Conservation (phyloP, 495 filamentous ascomycete genomes). For the Talaromyces adpressus region DNA sequence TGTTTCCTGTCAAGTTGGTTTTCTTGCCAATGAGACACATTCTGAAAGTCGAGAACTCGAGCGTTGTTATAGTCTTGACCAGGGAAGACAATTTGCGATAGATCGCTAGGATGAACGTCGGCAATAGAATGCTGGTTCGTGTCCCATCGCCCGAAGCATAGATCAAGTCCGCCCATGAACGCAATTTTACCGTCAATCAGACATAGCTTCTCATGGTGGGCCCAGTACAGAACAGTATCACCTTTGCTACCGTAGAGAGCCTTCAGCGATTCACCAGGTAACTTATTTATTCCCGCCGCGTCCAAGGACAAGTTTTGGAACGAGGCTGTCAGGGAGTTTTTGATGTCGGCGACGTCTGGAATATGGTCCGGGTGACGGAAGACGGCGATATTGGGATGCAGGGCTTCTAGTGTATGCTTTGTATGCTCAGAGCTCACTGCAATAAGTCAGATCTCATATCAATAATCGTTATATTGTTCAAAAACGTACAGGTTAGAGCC, state of each 20-base stretch:
- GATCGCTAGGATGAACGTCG: conserved; percentile 74
- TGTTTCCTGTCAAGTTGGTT: conserved; percentile 80
- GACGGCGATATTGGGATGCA: conserved; percentile 83
- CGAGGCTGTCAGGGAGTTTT: conserved; percentile 40
- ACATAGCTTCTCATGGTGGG: conserved; percentile 92
- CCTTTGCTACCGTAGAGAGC: conserved; percentile 75
- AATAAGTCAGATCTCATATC: conserved; percentile 6
- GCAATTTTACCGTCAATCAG: conserved; percentile 71
- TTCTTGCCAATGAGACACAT: conserved; percentile 74
- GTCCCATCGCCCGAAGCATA: conserved; percentile 62
- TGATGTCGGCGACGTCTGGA: conserved; percentile 57
- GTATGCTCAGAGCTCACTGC: conserved; percentile 79
- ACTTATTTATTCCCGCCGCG: conserved; percentile 44
- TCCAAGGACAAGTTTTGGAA: conserved; percentile 46
- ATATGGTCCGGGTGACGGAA: conserved; percentile 91
- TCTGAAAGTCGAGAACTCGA: conserved; percentile 76
- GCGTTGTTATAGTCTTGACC: conserved; percentile 97
- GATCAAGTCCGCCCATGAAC: conserved; percentile 75
- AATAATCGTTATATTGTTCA: conserved; percentile 17
- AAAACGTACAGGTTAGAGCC: conserved; percentile 71
- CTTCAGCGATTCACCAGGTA: conserved; percentile 62
- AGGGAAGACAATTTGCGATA: conserved; percentile 70
- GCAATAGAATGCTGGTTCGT: conserved; percentile 70
- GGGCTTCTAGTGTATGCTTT: conserved; percentile 68
- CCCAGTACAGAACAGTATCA: conserved; percentile 85